Evolutionary conservation across 1,284 basidiomycete species (phyloP).

Genomic region (Boletellus deceptivus): DNA sequence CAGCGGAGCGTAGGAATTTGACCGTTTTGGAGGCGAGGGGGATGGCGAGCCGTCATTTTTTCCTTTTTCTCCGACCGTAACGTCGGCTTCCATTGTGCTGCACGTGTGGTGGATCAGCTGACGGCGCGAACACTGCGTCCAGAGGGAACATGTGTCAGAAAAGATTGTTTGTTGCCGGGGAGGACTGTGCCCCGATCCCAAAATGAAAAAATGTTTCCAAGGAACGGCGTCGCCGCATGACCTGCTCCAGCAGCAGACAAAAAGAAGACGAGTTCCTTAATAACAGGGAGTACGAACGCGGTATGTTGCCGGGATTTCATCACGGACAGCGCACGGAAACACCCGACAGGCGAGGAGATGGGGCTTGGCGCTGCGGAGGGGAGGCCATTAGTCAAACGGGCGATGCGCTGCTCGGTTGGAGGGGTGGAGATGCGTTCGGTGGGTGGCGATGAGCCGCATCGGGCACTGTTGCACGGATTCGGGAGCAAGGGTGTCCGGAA

Average conservation of each 20-base stretch:
- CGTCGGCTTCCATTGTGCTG: constrained; percentile 31
- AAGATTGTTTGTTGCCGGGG: constrained; percentile 27
- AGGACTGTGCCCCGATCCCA: constrained; percentile 20
- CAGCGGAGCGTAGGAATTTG: constrained; percentile 26
- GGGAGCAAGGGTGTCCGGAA: constrained; percentile 32
- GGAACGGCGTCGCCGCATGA: constrained; percentile 24
- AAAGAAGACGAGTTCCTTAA: constrained; percentile 35
- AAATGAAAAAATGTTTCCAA: constrained; percentile 33
- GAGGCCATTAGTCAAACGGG: constrained; percentile 34
- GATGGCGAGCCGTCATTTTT: constrained; percentile 19
- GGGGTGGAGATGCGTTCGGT: constrained; percentile 16
- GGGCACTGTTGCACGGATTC: constrained; percentile 32
- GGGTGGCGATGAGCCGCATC: constrained; percentile 31
- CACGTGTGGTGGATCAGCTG: constrained; percentile 32
- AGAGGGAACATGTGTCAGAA: constrained; percentile 20
- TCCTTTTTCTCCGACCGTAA: constrained; percentile 23
- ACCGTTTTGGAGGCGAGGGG: constrained; percentile 21
- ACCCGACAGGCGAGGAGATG: constrained; percentile 16
- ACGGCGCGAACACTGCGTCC: constrained; percentile 21
- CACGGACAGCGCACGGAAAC: constrained; percentile 21
- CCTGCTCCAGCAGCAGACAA: constrained; percentile 19
- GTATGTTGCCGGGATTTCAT: constrained; percentile 26
- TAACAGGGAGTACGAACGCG: constrained; percentile 22
- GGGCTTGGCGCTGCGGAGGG: constrained; percentile 26
- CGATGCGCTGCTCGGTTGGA: constrained; percentile 30